Percentiles rank a stretch among this genome's conserved stretches.
Evolutionary conservation across 257 asterid species (phyloP).

Genomic region (Jacaranda mimosifolia): DNA sequence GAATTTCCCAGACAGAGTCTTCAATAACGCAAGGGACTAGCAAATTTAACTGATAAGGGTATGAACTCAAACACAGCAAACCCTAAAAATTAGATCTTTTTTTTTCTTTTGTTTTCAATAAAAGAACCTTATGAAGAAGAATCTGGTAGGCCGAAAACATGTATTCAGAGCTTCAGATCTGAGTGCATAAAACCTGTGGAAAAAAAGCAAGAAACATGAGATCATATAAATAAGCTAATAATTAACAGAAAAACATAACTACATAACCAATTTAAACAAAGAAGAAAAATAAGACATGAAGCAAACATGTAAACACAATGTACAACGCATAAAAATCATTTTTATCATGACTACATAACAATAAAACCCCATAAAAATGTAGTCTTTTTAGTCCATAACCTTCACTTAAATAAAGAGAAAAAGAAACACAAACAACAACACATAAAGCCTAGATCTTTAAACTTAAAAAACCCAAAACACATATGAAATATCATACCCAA

Average conservation of each 20-base stretch:
- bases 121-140: conserved; percentile 37
- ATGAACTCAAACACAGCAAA: conserved; percentile 12
- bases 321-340: not conserved
- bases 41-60: not conserved
- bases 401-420: not conserved
- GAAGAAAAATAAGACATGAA: not conserved
- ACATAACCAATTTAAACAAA: not conserved
- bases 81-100: conserved; percentile 21
- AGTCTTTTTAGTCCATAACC: conserved; percentile 5
- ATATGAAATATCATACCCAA: conserved; percentile 20
- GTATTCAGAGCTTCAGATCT: conserved; percentile 66
- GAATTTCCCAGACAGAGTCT: conserved; percentile 1
- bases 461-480: conserved; percentile 7
- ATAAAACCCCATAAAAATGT: conserved; percentile 18
- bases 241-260: conserved; percentile 13
- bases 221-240: conserved; percentile 30
- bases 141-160: conserved; percentile 40
- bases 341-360: not conserved
- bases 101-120: not conserved
- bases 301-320: conserved; percentile 23
- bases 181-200: conserved; percentile 50
- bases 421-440: not conserved
- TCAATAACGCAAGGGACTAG: not conserved
- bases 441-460: conserved; percentile 34
- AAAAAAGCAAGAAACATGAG: conserved; percentile 30